These are phyloP conservation scores for Globisporangium takayamanum DNA, from an alignment of 352 stramenopile species.

Conservation along the genomic window DNA sequence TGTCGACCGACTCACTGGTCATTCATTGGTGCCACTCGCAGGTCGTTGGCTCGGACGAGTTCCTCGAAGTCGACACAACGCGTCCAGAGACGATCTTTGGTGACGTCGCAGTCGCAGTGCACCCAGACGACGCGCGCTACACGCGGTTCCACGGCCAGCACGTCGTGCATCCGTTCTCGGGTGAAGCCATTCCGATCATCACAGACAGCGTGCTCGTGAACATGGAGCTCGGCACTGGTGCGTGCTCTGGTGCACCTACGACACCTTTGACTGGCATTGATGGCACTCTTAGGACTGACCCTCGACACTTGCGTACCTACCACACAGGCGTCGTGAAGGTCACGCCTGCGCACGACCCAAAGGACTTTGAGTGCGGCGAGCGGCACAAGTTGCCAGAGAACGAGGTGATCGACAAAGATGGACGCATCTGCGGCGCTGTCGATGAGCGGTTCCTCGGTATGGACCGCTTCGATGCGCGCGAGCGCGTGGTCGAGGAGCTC, in stretches of 20 bases:
- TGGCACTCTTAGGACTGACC: background rate
- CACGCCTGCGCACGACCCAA: slow-evolving; percentile 98
- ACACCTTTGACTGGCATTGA: too few relatives aligned
- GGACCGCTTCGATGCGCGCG: slow-evolving; percentile 93
- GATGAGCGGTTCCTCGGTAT: slow-evolving; percentile 88
- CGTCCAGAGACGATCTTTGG: slow-evolving; percentile 98
- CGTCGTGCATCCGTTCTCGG: slow-evolving; percentile 93
- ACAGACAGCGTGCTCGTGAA: slow-evolving; percentile 95
- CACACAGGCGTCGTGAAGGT: slow-evolving; percentile 85
- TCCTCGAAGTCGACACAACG: slow-evolving; percentile 95
- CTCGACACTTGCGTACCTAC: background rate
- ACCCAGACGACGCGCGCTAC: slow-evolving; percentile 95
- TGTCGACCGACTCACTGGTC: background rate
- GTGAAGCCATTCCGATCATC: slow-evolving; percentile 92
- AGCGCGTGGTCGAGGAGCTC: slow-evolving; percentile 90
- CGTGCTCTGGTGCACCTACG: slow-evolving; percentile 20
- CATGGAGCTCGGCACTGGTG: slow-evolving; percentile 98
- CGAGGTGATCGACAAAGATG: slow-evolving; percentile 68
- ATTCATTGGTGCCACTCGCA: slow-evolving; percentile 6
- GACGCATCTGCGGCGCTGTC: slow-evolving; percentile 63
- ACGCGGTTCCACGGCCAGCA: slow-evolving; percentile 93
- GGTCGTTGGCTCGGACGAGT: slow-evolving; percentile 50
- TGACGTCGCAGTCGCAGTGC: slow-evolving; percentile 96
- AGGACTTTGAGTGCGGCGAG: slow-evolving; percentile 98
- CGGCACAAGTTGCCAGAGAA: slow-evolving; percentile 88